Percentiles rank a stretch among this genome's conserved stretches.
These are phyloP conservation scores for Fusarium burgessii DNA, from an alignment of 2,329 filamentous ascomycete species.

Conservation along the genomic window DNA sequence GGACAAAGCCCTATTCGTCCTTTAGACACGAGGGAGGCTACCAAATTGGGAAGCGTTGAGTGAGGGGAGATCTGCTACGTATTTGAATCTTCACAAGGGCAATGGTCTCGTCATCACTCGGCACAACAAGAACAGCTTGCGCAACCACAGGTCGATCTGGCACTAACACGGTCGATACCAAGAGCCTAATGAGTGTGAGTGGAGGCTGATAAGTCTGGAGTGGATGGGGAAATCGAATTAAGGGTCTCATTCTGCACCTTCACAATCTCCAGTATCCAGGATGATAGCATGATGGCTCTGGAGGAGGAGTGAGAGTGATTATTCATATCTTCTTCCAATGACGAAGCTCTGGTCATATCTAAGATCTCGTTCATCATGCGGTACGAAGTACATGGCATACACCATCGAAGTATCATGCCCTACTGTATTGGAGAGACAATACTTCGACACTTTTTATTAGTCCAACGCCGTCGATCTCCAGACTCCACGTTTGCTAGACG, in stretches of 20 bases:
- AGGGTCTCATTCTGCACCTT: conserved; percentile 38
- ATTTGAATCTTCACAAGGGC: conserved; percentile 10
- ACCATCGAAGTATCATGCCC: conserved; percentile 13
- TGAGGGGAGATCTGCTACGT: conserved; percentile 22
- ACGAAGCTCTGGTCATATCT: neutral
- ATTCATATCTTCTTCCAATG: neutral
- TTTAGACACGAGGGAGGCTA: conserved; percentile 31
- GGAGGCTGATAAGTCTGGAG: conserved; percentile 34
- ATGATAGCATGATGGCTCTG: conserved; percentile 14
- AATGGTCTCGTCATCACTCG: conserved; percentile 21
- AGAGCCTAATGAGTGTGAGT: conserved; percentile 29
- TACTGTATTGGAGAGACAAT: conserved; percentile 7
- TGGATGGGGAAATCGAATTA: conserved; percentile 40
- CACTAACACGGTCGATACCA: conserved; percentile 31
- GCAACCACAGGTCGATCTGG: conserved; percentile 35
- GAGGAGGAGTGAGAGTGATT: neutral
- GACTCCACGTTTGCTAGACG: conserved; percentile 15
- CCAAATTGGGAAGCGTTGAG: conserved; percentile 19
- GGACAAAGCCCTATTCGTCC: conserved; percentile 18
- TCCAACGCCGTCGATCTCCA: conserved; percentile 11
- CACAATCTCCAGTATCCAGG: conserved; percentile 39
- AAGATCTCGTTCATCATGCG: conserved; percentile 7
- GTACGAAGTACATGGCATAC: neutral
- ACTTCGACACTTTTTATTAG: neutral
- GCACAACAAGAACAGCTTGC: conserved; percentile 29